Evolutionary conservation across 352 stramenopile species (phyloP).

Genomic region (Globisporangium radiosum): DNA sequence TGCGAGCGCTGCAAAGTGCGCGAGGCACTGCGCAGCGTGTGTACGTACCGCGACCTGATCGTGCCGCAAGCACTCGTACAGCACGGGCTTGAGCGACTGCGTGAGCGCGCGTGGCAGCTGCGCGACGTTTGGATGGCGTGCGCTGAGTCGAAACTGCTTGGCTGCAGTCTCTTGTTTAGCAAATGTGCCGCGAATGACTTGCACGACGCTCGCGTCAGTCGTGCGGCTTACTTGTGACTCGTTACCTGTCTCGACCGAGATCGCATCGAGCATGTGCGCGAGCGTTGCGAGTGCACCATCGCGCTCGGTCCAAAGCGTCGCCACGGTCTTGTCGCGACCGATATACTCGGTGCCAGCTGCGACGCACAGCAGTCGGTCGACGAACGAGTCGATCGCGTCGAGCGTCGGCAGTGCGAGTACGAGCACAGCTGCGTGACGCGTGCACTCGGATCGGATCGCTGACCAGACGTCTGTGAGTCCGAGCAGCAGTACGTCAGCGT

Average conservation of each 20-base stretch:
- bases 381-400: constrained; percentile 28
- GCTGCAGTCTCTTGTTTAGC: neutral
- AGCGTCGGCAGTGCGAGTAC: constrained; percentile 22
- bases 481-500: constrained; percentile 27
- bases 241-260: constrained; percentile 14
- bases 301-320: constrained; percentile 31
- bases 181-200: constrained; percentile 23
- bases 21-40: constrained; percentile 38
- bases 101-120: constrained; percentile 21
- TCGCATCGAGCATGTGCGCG: constrained; percentile 22
- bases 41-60: constrained; percentile 55
- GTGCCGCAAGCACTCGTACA: constrained; percentile 54
- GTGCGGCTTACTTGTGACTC: neutral
- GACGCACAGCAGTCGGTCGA: constrained; percentile 36
- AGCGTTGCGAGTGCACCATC: constrained; percentile 46
- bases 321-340: constrained; percentile 16
- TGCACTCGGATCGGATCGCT: constrained; percentile 48
- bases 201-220: constrained; percentile 15
- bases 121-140: constrained; percentile 11
- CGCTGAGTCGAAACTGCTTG: constrained; percentile 24
- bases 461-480: constrained; percentile 67
- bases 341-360: constrained; percentile 19
- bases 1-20: constrained; percentile 36
- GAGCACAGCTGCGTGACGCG: constrained; percentile 17
- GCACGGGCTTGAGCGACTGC: constrained; percentile 35